Conservation (phyloP, 2,329 filamentous ascomycete species). For the Aspergillus sp. region DNA sequence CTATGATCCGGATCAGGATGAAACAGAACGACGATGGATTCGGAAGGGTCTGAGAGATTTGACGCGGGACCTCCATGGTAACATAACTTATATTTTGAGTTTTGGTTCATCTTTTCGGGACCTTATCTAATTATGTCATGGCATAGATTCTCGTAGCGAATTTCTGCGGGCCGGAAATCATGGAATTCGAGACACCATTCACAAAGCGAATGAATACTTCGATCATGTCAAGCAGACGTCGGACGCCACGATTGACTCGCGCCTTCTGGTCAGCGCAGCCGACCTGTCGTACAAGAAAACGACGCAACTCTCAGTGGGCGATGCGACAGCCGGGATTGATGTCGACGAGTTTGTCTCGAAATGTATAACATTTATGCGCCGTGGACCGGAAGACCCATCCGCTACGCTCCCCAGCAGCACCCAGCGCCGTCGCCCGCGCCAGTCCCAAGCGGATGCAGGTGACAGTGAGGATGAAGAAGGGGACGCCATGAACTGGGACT, state of each 20-base stretch:
- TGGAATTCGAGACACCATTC: slow-evolving; percentile 58
- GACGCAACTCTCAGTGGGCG: slow-evolving; percentile 63
- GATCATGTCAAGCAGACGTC: slow-evolving; percentile 72
- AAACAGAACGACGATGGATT: slow-evolving; percentile 62
- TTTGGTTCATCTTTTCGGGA: slow-evolving; percentile 1
- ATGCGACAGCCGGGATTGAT: slow-evolving; percentile 66
- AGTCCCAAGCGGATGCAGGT: slow-evolving; percentile 39
- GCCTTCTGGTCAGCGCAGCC: slow-evolving; percentile 70
- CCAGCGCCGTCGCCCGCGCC: slow-evolving; percentile 32
- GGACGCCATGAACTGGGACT: slow-evolving; percentile 76
- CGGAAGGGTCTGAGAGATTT: slow-evolving; percentile 63
- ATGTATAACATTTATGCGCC: slow-evolving; percentile 78
- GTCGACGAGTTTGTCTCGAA: slow-evolving; percentile 88
- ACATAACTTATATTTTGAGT: neutral
- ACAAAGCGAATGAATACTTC: slow-evolving; percentile 57
- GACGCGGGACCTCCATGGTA: slow-evolving; percentile 53
- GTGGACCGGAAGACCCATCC: slow-evolving; percentile 50
- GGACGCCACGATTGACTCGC: slow-evolving; percentile 83
- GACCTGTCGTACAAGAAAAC: slow-evolving; percentile 75
- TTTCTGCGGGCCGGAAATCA: slow-evolving; percentile 58
- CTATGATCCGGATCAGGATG: slow-evolving; percentile 78
- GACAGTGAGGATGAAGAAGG: slow-evolving; percentile 58
- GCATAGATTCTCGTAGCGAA: slow-evolving; percentile 61
- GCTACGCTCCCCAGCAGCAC: slow-evolving; percentile 36
- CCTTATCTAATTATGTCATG: neutral